Conservation (phyloP, 495 filamentous ascomycete species). For the Penicillium robsamsonii region DNA sequence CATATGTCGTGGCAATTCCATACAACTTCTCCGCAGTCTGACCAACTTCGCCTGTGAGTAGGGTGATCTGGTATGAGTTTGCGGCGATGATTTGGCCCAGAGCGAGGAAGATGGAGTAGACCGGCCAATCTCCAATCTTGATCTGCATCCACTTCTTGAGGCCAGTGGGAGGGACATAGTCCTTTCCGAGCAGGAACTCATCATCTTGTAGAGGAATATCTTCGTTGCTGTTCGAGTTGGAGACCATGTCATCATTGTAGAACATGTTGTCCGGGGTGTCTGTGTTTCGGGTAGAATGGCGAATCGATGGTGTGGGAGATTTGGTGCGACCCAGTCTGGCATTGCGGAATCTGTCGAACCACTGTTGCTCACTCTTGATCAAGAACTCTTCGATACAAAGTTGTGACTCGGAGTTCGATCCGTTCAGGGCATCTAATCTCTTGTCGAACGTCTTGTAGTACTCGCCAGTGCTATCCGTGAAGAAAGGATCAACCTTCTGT, state of each 20-base stretch:
- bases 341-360: conserved; percentile 61
- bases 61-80: conserved; percentile 70
- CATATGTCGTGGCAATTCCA: conserved; percentile 64
- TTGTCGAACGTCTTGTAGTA: conserved; percentile 60
- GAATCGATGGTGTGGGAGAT: conserved; percentile 47
- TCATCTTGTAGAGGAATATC: conserved; percentile 24
- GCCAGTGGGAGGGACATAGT: conserved; percentile 65
- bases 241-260: conserved; percentile 34
- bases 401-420: conserved; percentile 54
- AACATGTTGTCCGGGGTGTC: conserved; percentile 34
- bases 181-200: conserved; percentile 63
- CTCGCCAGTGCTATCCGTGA: conserved; percentile 63
- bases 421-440: conserved; percentile 56
- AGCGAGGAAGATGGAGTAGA: conserved; percentile 67
- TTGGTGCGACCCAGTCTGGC: conserved; percentile 51
- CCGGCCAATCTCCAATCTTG: conserved; percentile 61
- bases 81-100: conserved; percentile 68
- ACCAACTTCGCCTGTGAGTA: conserved; percentile 62
- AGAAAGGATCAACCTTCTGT: conserved; percentile 71
- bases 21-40: conserved; percentile 64
- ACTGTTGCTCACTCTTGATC: conserved; percentile 65
- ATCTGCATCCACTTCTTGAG: conserved; percentile 53
- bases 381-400: conserved; percentile 68
- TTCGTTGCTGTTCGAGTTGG: conserved; percentile 32
- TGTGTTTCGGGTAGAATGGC: conserved; percentile 29